Base-by-base conservation (phyloP, 2,329 filamentous ascomycete species). In the Fusarium sambucinum region DNA sequence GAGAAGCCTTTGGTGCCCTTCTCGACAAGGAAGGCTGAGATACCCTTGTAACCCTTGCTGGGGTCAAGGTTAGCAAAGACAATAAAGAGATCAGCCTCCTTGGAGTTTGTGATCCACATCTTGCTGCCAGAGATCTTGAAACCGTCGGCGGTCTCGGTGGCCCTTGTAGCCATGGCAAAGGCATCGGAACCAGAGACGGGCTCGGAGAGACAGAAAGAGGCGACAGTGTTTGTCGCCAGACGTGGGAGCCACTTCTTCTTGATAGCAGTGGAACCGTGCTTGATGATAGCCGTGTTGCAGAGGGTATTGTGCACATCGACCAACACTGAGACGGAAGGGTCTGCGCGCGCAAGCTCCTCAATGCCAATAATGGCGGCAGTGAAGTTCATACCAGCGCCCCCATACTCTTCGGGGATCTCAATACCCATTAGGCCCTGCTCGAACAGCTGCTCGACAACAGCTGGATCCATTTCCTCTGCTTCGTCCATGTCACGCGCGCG, bases 31-130 rank as follows among this genome's bases (percentile, higher is more conserved):
- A 99, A 99, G 53, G 96, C 96, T 3, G 94, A 94, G 80, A 99
- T 99, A 60, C 96, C 96, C 81, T 94, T 95, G 86, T 99, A 97
- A 54, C 94, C 95, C 83, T 95, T 94, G 82, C 88, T 90, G 1
- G 91, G 94, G 77, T 97, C 91, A 38, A 99, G 85, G 82, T 97
- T 99, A 76, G 96, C 96, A 77, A 99, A 99, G 60, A 99, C 96
- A 76, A 99, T 95, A 83, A 97, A 99, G 84, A 98, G 91, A 63
- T 90, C 89, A 21, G 96, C 92, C 82, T 99, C 96, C 83, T 95
- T 90, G 51, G 92, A 91, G 86, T 99, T 99, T 68, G 96, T 99
- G 81, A 99, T 99, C 96, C 96, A 99, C 96, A 99, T 99, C 88
- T 99, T 99, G 80, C 89, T 90, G 50, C 96, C 96, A 64, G 89